Evolutionary conservation across 2,329 filamentous ascomycete species (phyloP).

Genomic region (Davidsoniella australis): DNA sequence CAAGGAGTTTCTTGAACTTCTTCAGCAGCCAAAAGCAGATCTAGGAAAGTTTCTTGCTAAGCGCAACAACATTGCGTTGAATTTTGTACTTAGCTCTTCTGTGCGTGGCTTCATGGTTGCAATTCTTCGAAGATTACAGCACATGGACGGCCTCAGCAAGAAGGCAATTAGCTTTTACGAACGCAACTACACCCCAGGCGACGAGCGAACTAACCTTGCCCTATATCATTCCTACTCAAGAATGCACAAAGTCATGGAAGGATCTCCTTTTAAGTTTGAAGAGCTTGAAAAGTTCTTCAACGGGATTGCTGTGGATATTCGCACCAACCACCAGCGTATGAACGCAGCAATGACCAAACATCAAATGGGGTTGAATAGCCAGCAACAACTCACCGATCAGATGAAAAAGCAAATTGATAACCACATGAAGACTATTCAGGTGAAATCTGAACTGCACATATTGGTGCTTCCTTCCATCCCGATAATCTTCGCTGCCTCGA

Average conservation of each 20-base stretch:
- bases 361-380: neutral
- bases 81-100: conserved; percentile 54
- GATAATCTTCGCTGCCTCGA: conserved; percentile 32
- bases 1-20: conserved; percentile 30
- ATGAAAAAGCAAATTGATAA: conserved; percentile 26
- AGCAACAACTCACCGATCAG: conserved; percentile 15
- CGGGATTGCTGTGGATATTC: conserved; percentile 29
- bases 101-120: conserved; percentile 57
- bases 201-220: conserved; percentile 29
- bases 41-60: conserved; percentile 34
- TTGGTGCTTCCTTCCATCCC: conserved; percentile 32
- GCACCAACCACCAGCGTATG: conserved; percentile 22
- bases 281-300: conserved; percentile 47
- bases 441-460: conserved; percentile 34
- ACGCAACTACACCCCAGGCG: conserved; percentile 22
- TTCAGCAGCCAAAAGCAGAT: conserved; percentile 28
- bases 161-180: conserved; percentile 35
- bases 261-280: conserved; percentile 37
- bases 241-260: conserved; percentile 33
- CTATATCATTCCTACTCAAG: conserved; percentile 40
- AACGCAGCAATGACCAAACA: conserved; percentile 5
- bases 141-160: conserved; percentile 34
- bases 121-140: conserved; percentile 44
- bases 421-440: conserved; percentile 28
- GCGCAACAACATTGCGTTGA: conserved; percentile 40